A percentile compares a stretch with the other conserved stretches of the same genome.
Evolutionary conservation across 75 land plant species (phyloP).

Genomic region (Selaginella tamariscina): DNA sequence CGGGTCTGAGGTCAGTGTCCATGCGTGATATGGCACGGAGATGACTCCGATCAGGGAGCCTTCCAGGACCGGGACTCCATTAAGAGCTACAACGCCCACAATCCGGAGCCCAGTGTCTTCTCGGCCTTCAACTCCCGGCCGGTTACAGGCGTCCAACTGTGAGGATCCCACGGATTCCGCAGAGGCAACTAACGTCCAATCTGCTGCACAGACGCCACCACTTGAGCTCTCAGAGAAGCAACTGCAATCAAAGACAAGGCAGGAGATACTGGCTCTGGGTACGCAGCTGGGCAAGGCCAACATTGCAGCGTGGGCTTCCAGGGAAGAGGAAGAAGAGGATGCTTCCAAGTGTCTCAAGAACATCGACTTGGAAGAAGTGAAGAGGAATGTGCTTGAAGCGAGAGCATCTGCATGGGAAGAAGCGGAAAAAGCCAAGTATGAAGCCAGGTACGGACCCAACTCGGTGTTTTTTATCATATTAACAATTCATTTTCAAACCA

Average conservation of each 20-base stretch:
- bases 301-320: slow-evolving; percentile 70
- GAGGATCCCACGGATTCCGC: background rate
- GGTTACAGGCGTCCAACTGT: background rate
- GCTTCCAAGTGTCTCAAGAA: slow-evolving; percentile 37
- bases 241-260: slow-evolving; percentile 37
- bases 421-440: slow-evolving; percentile 76
- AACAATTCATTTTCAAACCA: slow-evolving; percentile 24
- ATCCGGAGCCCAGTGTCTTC: slow-evolving; percentile 52
- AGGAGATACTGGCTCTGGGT: slow-evolving; percentile 51
- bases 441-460: slow-evolving; percentile 50
- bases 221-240: slow-evolving; percentile 43
- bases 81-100: slow-evolving; percentile 44
- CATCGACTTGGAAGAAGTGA: slow-evolving; percentile 27
- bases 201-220: slow-evolving; percentile 13
- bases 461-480: background rate
- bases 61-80: slow-evolving; percentile 64
- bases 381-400: slow-evolving; percentile 39
- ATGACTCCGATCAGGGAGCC: slow-evolving; percentile 91
- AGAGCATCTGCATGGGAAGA: slow-evolving; percentile 90
- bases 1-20: slow-evolving; percentile 55
- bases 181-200: background rate
- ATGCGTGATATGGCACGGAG: slow-evolving; percentile 94
- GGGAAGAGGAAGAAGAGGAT: slow-evolving; percentile 57
- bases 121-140: slow-evolving; percentile 5
- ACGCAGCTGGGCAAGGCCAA: slow-evolving; percentile 47